Percentiles rank a stretch among this genome's conserved stretches.
phyloP scores from a whole-genome alignment of 768 basidiomycete species.

The Boletus rex-veris region DNA sequence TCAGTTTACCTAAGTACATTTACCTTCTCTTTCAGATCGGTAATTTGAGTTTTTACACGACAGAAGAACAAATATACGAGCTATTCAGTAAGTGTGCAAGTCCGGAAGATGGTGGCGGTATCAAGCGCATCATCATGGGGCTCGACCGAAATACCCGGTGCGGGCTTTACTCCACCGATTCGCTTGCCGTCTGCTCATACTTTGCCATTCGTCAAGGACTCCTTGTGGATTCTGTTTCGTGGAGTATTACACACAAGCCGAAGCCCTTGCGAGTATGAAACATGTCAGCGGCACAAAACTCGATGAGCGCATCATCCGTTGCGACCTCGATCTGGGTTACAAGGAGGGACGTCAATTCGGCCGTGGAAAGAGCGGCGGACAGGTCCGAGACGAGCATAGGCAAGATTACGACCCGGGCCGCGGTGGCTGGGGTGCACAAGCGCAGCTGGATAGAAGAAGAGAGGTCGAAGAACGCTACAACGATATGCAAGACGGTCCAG shows the following conservation, averaged over 20 bases:
- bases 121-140: slow-evolving; percentile 94
- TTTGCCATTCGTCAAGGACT: slow-evolving; percentile 47
- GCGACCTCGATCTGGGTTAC: slow-evolving; percentile 96
- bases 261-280: slow-evolving; percentile 88
- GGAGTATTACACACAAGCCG: slow-evolving; percentile 91
- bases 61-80: slow-evolving; percentile 95
- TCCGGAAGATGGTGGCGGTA: slow-evolving; percentile 83
- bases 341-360: slow-evolving; percentile 97
- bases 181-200: slow-evolving; percentile 4
- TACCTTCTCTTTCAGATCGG: slow-evolving; percentile 55
- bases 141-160: slow-evolving; percentile 86
- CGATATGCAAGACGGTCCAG: slow-evolving; percentile 75
- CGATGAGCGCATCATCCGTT: slow-evolving; percentile 97
- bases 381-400: slow-evolving; percentile 93
- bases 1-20: slow-evolving; percentile 14
- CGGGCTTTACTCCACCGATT: slow-evolving; percentile 22
- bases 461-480: slow-evolving; percentile 86
- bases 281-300: slow-evolving; percentile 98
- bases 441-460: slow-evolving; percentile 73
- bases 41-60: slow-evolving; percentile 92
- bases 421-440: slow-evolving; percentile 91
- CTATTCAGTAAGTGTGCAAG: slow-evolving; percentile 87
- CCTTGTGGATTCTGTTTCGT: slow-evolving; percentile 97
- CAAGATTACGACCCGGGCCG: slow-evolving; percentile 97
- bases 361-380: slow-evolving; percentile 94